These are phyloP conservation scores for Talaromyces sp. DNA, from an alignment of 2,329 filamentous ascomycete species.

Conservation along the genomic window DNA sequence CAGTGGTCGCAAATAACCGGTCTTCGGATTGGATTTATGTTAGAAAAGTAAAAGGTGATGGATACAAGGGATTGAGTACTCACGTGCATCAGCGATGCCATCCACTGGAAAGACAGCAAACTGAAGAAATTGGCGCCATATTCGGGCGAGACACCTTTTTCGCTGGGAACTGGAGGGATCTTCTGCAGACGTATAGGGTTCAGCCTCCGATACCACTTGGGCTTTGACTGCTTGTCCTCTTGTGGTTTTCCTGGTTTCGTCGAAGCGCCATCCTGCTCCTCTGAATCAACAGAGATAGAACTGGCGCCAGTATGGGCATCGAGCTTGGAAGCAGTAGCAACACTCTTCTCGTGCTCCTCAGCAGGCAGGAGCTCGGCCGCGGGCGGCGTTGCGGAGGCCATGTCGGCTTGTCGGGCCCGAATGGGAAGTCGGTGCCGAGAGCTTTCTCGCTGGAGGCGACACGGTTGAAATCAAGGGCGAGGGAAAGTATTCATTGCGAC, in stretches of 20 bases:
- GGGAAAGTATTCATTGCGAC: neutral
- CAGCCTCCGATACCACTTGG: conserved; percentile 34
- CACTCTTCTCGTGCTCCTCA: neutral
- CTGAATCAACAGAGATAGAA: neutral
- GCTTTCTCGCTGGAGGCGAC: neutral
- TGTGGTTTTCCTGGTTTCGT: neutral
- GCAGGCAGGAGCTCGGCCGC: neutral
- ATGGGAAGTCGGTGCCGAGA: neutral
- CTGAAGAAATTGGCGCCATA: conserved; percentile 70
- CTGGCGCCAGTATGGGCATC: neutral
- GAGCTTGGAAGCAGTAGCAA: neutral
- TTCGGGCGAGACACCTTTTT: conserved; percentile 59
- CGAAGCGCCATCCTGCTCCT: neutral
- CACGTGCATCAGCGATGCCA: conserved; percentile 77
- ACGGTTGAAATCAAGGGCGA: neutral
- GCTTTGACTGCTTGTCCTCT: neutral
- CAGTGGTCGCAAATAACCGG: conserved; percentile 78
- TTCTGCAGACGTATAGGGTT: conserved; percentile 44
- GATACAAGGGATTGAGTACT: conserved; percentile 27
- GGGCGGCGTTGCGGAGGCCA: neutral
- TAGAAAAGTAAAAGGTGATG: neutral
- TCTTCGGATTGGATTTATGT: conserved; percentile 39
- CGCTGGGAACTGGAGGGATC: conserved; percentile 52
- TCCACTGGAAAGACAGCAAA: conserved; percentile 79
- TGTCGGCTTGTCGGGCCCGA: neutral